Conservation (phyloP, 2,329 filamentous ascomycete species). For the Epicoccum nigrum region DNA sequence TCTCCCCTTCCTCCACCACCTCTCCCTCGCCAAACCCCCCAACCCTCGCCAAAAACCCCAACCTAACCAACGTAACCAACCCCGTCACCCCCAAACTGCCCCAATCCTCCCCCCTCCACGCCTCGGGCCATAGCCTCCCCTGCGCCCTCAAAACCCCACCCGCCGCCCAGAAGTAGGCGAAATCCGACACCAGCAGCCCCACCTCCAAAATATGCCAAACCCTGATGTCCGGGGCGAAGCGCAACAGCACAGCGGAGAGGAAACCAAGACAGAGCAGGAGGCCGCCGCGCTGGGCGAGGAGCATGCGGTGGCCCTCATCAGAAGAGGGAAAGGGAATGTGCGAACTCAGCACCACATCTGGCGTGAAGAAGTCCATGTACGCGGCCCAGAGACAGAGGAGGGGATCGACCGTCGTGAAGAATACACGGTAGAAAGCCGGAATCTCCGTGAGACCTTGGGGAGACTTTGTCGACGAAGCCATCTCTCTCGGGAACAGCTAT, state of each 20-base stretch:
- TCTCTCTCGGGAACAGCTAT: too few species aligned
- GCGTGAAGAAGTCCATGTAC: slow-evolving; percentile 37
- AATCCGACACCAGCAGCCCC: slow-evolving; percentile 29
- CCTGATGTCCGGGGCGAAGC: slow-evolving; percentile 29
- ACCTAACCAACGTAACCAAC: slow-evolving; percentile 27
- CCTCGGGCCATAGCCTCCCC: slow-evolving; percentile 17
- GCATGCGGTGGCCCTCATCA: slow-evolving; percentile 33
- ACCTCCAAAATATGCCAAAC: slow-evolving; percentile 33
- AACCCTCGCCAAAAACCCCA: slow-evolving; percentile 28
- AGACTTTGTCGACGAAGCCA: too few species aligned
- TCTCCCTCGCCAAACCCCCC: slow-evolving; percentile 14
- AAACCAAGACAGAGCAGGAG: slow-evolving; percentile 37
- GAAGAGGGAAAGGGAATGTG: slow-evolving; percentile 23
- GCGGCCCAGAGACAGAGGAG: slow-evolving; percentile 35
- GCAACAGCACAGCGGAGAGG: slow-evolving; percentile 33
- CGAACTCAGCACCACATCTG: slow-evolving; percentile 26
- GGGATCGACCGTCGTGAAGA: slow-evolving; percentile 38
- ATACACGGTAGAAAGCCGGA: slow-evolving; percentile 25
- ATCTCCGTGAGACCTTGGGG: too few species aligned
- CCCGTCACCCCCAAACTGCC: slow-evolving; percentile 42
- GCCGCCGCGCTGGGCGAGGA: slow-evolving; percentile 36
- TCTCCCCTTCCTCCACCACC: not conserved
- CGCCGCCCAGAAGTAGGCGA: slow-evolving; percentile 29
- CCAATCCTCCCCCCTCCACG: slow-evolving; percentile 36
- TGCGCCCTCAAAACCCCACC: slow-evolving; percentile 24